Evolutionary conservation across 2,329 filamentous ascomycete species (phyloP).

Genomic region (Phyllosticta citriasiana): DNA sequence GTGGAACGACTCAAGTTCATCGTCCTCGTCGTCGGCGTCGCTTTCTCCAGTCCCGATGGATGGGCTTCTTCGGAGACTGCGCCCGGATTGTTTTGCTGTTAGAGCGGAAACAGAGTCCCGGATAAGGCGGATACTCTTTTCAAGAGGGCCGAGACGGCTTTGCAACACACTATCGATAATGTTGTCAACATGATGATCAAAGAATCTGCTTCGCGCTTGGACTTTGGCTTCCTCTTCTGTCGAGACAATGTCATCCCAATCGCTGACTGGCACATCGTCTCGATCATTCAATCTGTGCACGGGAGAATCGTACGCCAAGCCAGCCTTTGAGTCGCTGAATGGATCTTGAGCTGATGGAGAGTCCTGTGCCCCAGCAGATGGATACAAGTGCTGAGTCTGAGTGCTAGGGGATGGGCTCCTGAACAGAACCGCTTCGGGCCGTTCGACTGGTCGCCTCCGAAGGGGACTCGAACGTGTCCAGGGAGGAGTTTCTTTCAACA

Average conservation of each 20-base stretch:
- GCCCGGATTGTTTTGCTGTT: conserved; percentile 41
- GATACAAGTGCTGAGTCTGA: conserved; percentile 47
- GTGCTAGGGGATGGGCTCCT: conserved; percentile 66
- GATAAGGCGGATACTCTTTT: conserved; percentile 67
- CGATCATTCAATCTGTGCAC: conserved; percentile 55
- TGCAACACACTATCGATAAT: conserved; percentile 71
- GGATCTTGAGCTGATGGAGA: conserved; percentile 40
- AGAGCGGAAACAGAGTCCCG: conserved; percentile 51
- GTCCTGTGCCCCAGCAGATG: conserved; percentile 15
- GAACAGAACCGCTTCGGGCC: conserved; percentile 36
- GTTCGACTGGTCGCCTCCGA: conserved; percentile 19
- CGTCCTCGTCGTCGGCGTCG: conserved; percentile 91
- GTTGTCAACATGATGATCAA: conserved; percentile 81
- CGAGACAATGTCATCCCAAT: conserved; percentile 83
- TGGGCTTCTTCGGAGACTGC: conserved; percentile 53
- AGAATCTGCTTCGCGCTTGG: conserved; percentile 72
- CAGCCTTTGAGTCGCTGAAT: conserved; percentile 54
- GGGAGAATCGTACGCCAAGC: conserved; percentile 42
- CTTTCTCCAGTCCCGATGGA: conserved; percentile 68
- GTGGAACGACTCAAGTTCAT: conserved; percentile 48
- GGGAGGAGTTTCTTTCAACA: conserved; percentile 45
- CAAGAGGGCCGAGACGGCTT: conserved; percentile 67
- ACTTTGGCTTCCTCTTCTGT: conserved; percentile 78
- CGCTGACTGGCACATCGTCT: conserved; percentile 61
- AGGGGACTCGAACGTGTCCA: conserved; percentile 6